Conservation (phyloP, 176 grass and related monocot genomes). For the Melocanna baccifera region DNA sequence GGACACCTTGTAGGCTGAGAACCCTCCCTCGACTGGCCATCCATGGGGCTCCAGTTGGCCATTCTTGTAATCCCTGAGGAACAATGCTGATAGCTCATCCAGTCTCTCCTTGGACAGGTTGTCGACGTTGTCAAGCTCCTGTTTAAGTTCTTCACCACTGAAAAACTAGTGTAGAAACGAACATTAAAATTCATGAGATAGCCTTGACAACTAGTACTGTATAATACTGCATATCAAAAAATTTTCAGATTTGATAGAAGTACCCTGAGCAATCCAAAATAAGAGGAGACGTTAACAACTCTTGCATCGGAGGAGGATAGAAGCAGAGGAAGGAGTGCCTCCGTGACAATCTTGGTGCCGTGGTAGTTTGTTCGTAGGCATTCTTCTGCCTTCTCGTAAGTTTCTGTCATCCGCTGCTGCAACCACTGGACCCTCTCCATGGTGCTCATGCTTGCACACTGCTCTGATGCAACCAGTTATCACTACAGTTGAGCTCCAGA, state of each 20-base stretch:
- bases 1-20: conserved; percentile 40
- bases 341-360: conserved; percentile 46
- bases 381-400: conserved; percentile 43
- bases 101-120: no score
- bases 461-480: neutral
- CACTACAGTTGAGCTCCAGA: neutral
- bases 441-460: neutral
- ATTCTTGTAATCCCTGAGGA: conserved; percentile 34
- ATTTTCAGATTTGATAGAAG: neutral
- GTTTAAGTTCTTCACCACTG: neutral
- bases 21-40: neutral
- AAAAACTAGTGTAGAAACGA: neutral
- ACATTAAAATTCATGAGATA: neutral
- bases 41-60: neutral
- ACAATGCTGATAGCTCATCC: conserved; percentile 6
- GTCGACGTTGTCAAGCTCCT: no score
- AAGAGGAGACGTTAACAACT: conserved; percentile 56
- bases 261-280: conserved; percentile 39
- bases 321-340: conserved; percentile 48
- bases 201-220: neutral
- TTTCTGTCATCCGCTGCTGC: conserved; percentile 1
- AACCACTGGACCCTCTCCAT: conserved; percentile 12
- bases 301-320: conserved; percentile 36
- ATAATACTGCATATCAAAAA: neutral
- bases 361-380: conserved; percentile 59